Conservation (phyloP, 768 basidiomycete species). For the Fomitopsis pulvina region DNA sequence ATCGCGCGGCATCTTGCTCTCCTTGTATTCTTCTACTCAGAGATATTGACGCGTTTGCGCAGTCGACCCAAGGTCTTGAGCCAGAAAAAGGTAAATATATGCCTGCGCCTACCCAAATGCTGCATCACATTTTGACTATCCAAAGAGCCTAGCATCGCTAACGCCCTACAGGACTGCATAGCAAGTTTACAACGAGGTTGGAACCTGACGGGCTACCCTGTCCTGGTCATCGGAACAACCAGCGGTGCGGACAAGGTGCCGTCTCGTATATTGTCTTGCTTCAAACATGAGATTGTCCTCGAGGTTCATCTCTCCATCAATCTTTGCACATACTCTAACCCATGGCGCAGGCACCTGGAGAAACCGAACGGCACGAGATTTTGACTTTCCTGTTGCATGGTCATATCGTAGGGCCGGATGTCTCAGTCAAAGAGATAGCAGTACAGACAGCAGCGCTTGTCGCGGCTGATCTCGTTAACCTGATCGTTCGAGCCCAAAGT, state of each 20-base stretch:
- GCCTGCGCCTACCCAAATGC: background rate
- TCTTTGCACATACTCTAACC: too few species aligned
- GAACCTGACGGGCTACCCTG: constrained; percentile 59
- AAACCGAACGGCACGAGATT: constrained; percentile 62
- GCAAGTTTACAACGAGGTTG: constrained; percentile 48
- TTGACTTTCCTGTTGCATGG: constrained; percentile 39
- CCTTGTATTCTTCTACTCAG: constrained; percentile 82
- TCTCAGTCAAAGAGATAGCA: constrained; percentile 66
- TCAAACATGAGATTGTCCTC: constrained; percentile 81
- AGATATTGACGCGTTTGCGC: constrained; percentile 73
- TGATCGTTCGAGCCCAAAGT: constrained; percentile 53
- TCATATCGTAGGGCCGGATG: constrained; percentile 58
- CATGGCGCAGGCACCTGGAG: constrained; percentile 68
- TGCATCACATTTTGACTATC: background rate
- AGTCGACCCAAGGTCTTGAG: constrained; percentile 59
- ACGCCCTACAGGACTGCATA: constrained; percentile 58
- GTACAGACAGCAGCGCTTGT: constrained; percentile 88
- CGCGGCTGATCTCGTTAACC: constrained; percentile 69
- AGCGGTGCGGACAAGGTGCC: constrained; percentile 62
- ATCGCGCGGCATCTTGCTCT: constrained; percentile 68
- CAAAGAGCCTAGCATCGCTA: constrained; percentile 53
- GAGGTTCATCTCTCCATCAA: constrained; percentile 39
- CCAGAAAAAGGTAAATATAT: constrained; percentile 52
- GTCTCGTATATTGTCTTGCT: constrained; percentile 53
- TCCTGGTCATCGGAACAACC: constrained; percentile 70